These are phyloP conservation scores for Leptographium procerum DNA, from an alignment of 2,329 filamentous ascomycete species.

Conservation along the genomic window DNA sequence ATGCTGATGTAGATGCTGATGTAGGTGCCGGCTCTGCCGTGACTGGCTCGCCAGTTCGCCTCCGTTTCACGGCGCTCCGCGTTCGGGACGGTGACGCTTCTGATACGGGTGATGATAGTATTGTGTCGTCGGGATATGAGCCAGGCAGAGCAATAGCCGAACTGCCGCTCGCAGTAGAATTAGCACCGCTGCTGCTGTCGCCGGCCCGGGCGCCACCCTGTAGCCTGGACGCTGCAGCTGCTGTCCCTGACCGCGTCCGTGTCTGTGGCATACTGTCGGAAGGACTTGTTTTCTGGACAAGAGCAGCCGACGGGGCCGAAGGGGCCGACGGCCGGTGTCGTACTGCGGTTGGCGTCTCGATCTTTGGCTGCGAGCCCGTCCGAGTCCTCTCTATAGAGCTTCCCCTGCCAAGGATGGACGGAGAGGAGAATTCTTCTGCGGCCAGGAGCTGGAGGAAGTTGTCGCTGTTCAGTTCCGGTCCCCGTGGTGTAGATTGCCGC, in stretches of 20 bases:
- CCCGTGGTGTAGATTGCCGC: neutral
- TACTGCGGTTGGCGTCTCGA: neutral
- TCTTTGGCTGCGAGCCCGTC: neutral
- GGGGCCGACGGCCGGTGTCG: neutral
- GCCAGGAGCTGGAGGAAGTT: neutral
- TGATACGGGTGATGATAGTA: neutral
- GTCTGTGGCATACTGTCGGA: conserved; percentile 6
- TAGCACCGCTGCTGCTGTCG: neutral
- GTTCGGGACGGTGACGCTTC: neutral
- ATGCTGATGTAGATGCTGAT: neutral
- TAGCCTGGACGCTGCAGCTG: neutral
- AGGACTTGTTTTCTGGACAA: neutral
- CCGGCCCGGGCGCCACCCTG: neutral
- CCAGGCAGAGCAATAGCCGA: neutral
- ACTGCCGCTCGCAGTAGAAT: neutral
- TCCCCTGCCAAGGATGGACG: conserved; percentile 1
- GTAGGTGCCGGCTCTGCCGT: neutral
- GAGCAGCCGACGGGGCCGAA: too few species aligned
- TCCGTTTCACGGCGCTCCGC: neutral
- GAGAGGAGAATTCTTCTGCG: conserved; percentile 5
- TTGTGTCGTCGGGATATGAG: neutral
- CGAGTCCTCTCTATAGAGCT: neutral
- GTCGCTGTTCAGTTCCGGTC: neutral
- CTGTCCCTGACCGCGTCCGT: neutral
- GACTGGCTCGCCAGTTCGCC: neutral